A percentile compares a stretch with the other conserved stretches of the same genome.
phyloP scores from a whole-genome alignment of 495 filamentous ascomycete genomes.

The Thermothielavioides terrestris region DNA sequence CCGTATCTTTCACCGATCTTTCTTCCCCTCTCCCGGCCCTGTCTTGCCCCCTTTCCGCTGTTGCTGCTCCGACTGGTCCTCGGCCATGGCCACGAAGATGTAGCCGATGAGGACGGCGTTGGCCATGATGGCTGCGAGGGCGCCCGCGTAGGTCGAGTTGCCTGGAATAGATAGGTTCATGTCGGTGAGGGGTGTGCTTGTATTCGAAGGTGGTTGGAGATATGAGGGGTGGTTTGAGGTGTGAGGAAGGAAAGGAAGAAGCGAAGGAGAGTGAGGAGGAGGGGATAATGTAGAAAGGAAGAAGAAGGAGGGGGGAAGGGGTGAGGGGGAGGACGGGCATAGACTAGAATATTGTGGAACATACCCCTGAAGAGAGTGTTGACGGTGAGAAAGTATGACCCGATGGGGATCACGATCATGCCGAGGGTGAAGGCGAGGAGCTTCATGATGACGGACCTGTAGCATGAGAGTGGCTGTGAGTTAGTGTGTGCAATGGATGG shows the following conservation, averaged over 20 bases:
- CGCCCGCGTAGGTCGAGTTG: constrained; percentile 80
- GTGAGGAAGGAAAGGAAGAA: too few relatives aligned
- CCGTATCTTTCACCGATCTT: constrained; percentile 39
- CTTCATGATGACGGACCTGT: constrained; percentile 79
- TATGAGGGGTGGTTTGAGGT: too few relatives aligned
- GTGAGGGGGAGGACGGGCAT: not conserved
- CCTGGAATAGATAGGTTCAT: constrained; percentile 38
- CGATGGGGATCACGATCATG: constrained; percentile 79
- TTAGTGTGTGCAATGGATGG: constrained; percentile 12
- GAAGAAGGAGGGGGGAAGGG: not conserved
- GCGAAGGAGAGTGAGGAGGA: too few relatives aligned
- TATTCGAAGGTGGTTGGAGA: too few relatives aligned
- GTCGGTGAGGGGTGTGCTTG: not conserved
- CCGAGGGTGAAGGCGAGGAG: constrained; percentile 81
- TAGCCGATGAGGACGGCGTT: constrained; percentile 90
- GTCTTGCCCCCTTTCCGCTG: constrained; percentile 41
- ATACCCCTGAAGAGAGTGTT: constrained; percentile 70
- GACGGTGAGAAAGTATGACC: constrained; percentile 75
- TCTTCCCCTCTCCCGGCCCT: constrained; percentile 40
- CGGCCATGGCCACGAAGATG: constrained; percentile 81
- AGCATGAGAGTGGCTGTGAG: not conserved
- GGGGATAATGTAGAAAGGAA: not conserved
- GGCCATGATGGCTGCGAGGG: constrained; percentile 74
- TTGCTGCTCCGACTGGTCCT: constrained; percentile 66
- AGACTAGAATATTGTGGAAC: not conserved